A percentile compares a stretch with the other conserved stretches of the same genome.
These are phyloP conservation scores for Setomelanomma holmii DNA, from an alignment of 2,329 filamentous ascomycete species.

Conservation along the genomic window DNA sequence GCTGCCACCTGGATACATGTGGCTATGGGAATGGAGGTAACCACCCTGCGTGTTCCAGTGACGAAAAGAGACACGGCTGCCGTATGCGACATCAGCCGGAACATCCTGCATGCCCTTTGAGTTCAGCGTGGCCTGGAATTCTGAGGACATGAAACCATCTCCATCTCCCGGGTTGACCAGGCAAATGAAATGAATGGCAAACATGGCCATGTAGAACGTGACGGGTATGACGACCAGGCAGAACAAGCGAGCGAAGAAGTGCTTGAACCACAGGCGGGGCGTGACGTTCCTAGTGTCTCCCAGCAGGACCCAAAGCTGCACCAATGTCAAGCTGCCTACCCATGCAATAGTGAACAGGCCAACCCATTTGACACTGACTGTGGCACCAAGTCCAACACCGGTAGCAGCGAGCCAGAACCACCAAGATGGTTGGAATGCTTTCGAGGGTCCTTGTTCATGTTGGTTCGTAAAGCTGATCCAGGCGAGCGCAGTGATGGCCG, in stretches of 20 bases:
- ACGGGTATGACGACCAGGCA: slow-evolving; percentile 89
- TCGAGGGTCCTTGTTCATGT: slow-evolving; percentile 87
- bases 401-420: slow-evolving; percentile 97
- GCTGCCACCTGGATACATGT: slow-evolving; percentile 98
- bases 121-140: slow-evolving; percentile 97
- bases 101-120: slow-evolving; percentile 96
- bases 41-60: slow-evolving; percentile 98
- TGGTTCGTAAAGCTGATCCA: slow-evolving; percentile 97
- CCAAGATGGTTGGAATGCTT: slow-evolving; percentile 89
- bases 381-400: slow-evolving; percentile 86
- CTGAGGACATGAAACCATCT: slow-evolving; percentile 99
- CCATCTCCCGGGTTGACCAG: slow-evolving; percentile 94
- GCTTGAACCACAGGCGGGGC: slow-evolving; percentile 86
- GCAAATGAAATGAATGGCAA: slow-evolving; percentile 94
- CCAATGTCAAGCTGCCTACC: slow-evolving; percentile 87
- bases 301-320: slow-evolving; percentile 95
- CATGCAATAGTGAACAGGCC: slow-evolving; percentile 98
- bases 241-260: slow-evolving; percentile 89
- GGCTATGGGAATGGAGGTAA: slow-evolving; percentile 93
- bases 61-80: slow-evolving; percentile 83
- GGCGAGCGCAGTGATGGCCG: slow-evolving; percentile 85
- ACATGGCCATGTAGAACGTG: slow-evolving; percentile 95
- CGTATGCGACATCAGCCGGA: slow-evolving; percentile 87
- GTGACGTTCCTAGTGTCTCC: slow-evolving; percentile 88
- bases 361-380: slow-evolving; percentile 97